A percentile compares a stretch with the other conserved stretches of the same genome.
phyloP scores from a whole-genome alignment of 2,329 filamentous ascomycete genomes.

The Diaporthe citriasiana region DNA sequence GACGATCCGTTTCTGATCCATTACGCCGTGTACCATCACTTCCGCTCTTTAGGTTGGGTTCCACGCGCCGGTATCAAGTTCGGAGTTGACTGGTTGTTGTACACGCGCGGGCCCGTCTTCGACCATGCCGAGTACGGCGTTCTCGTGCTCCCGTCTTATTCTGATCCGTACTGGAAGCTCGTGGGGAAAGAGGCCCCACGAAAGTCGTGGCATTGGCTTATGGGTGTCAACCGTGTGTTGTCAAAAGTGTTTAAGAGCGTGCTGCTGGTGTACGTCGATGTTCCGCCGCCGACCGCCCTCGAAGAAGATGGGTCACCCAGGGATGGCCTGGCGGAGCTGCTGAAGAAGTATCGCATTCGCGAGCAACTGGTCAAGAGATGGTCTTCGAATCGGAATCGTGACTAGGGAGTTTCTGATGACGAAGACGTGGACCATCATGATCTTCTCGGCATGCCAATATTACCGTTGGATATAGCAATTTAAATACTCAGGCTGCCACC shows the following conservation, averaged over 20 bases:
- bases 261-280: conserved; percentile 90
- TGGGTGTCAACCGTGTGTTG: conserved; percentile 90
- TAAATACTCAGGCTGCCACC: neutral
- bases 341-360: conserved; percentile 49
- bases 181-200: conserved; percentile 63
- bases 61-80: conserved; percentile 95
- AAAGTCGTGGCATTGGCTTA: conserved; percentile 84
- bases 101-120: conserved; percentile 93
- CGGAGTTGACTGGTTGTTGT: conserved; percentile 93
- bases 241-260: conserved; percentile 92
- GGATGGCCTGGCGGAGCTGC: conserved; percentile 71
- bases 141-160: conserved; percentile 86
- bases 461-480: too few species aligned
- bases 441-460: too few species aligned
- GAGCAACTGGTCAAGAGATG: conserved; percentile 51
- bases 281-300: conserved; percentile 76
- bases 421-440: neutral
- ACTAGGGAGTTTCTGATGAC: neutral
- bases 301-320: conserved; percentile 56
- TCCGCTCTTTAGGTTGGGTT: conserved; percentile 95
- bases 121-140: conserved; percentile 95
- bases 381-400: conserved; percentile 50
- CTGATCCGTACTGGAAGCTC: conserved; percentile 78
- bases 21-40: conserved; percentile 95
- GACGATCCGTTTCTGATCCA: conserved; percentile 89